A percentile compares a stretch with the other conserved stretches of the same genome.
Evolutionary conservation across 169 alveolate genomes (phyloP).

Genomic region (Blepharisma undulans): DNA sequence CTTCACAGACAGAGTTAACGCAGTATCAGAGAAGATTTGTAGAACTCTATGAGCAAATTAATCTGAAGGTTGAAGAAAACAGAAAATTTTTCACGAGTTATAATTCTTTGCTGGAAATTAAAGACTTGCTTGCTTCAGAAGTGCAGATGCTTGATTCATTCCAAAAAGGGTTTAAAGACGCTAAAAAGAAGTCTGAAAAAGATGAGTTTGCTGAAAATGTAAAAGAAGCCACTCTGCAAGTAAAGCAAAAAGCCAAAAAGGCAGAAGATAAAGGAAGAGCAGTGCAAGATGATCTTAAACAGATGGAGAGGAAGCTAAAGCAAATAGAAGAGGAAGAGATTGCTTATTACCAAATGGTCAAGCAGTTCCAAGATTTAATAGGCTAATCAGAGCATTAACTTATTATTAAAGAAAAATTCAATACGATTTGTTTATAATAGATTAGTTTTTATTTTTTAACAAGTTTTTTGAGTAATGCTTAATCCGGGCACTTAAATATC

Average conservation of each 20-base stretch:
- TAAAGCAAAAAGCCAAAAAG: background rate
- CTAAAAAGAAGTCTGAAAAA: constrained; percentile 10
- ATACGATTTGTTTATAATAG: too few relatives aligned
- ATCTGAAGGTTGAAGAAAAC: constrained; percentile 67
- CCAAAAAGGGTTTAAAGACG: constrained; percentile 22
- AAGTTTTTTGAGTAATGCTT: background rate
- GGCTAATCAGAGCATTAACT: background rate
- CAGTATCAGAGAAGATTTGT: constrained; percentile 81
- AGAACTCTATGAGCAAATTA: constrained; percentile 79
- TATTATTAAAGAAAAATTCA: background rate
- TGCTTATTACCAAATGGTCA: constrained; percentile 23
- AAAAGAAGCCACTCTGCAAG: background rate
- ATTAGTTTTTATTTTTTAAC: background rate
- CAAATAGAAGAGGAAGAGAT: background rate
- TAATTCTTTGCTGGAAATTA: constrained; percentile 58
- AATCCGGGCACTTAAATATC: background rate
- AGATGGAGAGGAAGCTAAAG: background rate
- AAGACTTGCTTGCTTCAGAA: constrained; percentile 42
- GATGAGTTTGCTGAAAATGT: constrained; percentile 21
- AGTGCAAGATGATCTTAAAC: background rate
- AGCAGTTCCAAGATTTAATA: background rate
- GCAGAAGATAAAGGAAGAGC: constrained; percentile 13
- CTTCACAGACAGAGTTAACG: constrained; percentile 78
- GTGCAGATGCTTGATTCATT: background rate
- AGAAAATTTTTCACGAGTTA: constrained; percentile 52